Evolutionary conservation across 2,329 filamentous ascomycete species (phyloP).

Genomic region (Botryotinia globosa): DNA sequence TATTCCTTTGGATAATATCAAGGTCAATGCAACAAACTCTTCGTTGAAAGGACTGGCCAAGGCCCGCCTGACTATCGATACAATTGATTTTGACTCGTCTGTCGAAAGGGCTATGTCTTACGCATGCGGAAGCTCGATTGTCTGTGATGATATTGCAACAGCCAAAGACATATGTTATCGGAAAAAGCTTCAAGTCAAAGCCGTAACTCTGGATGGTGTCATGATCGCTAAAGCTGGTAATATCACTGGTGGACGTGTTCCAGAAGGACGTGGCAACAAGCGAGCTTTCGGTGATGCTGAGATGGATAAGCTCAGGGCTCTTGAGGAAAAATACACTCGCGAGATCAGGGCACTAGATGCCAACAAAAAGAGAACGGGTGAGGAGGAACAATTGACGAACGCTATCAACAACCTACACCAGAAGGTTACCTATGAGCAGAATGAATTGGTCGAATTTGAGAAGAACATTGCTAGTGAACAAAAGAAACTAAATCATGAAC

Average conservation of each 20-base stretch:
- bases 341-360: slow-evolving; percentile 80
- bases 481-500: slow-evolving; percentile 72
- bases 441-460: slow-evolving; percentile 74
- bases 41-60: slow-evolving; percentile 86
- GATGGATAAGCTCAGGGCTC: slow-evolving; percentile 76
- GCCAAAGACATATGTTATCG: slow-evolving; percentile 90
- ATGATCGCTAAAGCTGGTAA: slow-evolving; percentile 95
- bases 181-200: slow-evolving; percentile 80
- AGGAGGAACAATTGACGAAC: slow-evolving; percentile 77
- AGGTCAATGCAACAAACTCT: slow-evolving; percentile 86
- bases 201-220: slow-evolving; percentile 90
- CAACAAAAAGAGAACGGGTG: slow-evolving; percentile 68
- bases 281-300: slow-evolving; percentile 88
- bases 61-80: slow-evolving; percentile 88
- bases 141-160: slow-evolving; percentile 82
- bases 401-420: slow-evolving; percentile 80
- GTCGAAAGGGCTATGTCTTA: slow-evolving; percentile 92
- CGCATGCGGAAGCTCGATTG: slow-evolving; percentile 90
- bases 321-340: slow-evolving; percentile 70
- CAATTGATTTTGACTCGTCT: slow-evolving; percentile 86
- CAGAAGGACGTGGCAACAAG: slow-evolving; percentile 69
- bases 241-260: slow-evolving; percentile 91
- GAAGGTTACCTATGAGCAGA: slow-evolving; percentile 65
- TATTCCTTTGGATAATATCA: slow-evolving; percentile 94
- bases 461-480: slow-evolving; percentile 83